phyloP scores from a whole-genome alignment of 768 basidiomycete genomes.

The Russula brevipes region DNA sequence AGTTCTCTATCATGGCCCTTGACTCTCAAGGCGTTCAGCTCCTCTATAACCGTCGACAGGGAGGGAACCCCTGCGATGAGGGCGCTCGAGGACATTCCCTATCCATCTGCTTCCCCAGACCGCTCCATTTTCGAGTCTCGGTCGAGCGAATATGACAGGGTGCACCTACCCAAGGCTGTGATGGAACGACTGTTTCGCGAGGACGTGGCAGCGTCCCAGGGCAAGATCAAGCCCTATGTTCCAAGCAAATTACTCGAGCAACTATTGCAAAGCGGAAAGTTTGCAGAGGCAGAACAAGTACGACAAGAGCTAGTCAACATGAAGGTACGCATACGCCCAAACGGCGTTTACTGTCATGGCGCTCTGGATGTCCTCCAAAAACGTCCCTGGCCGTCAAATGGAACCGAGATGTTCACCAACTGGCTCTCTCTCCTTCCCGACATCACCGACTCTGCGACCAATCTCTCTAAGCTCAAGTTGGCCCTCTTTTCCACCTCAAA shows the following conservation, averaged over 20 bases:
- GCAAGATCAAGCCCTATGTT: not conserved
- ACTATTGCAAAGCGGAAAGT: conserved; percentile 32
- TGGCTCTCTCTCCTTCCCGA: conserved; percentile 45
- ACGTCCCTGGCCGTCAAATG: conserved; percentile 23
- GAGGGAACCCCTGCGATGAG: conserved; percentile 35
- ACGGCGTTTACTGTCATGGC: conserved; percentile 36
- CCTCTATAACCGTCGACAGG: conserved; percentile 17
- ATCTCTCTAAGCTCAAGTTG: conserved; percentile 33
- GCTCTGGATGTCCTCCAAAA: conserved; percentile 34
- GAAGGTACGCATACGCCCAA: conserved; percentile 36
- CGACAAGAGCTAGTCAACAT: conserved; percentile 38
- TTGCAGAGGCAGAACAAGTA: conserved; percentile 35
- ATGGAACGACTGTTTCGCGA: not conserved
- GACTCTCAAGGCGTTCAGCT: conserved; percentile 26
- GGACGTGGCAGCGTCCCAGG: not conserved
- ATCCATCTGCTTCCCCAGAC: conserved; percentile 33
- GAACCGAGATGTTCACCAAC: conserved; percentile 28
- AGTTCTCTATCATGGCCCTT: conserved; percentile 3
- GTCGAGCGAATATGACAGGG: conserved; percentile 32
- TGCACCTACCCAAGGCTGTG: not conserved
- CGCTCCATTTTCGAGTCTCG: conserved; percentile 36
- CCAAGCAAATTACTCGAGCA: conserved; percentile 27
- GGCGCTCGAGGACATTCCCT: conserved; percentile 35
- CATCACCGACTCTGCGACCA: not conserved
- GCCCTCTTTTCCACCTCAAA: conserved; percentile 32